A percentile compares a stretch with the other conserved stretches of the same genome.
Evolutionary conservation across 192 early-diverging fungal species (phyloP).

Genomic region (Backusella macrospora): DNA sequence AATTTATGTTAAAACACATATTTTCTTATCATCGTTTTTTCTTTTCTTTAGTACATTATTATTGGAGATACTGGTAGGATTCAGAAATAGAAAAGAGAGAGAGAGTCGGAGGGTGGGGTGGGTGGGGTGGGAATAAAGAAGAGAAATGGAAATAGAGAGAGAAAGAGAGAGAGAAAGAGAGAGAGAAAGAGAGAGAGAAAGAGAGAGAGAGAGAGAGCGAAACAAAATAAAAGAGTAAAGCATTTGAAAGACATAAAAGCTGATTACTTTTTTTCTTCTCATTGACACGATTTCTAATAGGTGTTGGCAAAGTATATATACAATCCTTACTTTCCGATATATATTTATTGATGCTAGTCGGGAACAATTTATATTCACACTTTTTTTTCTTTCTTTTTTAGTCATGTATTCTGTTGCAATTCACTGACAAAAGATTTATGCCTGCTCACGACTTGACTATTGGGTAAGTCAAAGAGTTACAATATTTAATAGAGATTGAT

Average conservation of each 20-base stretch:
- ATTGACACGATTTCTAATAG: conserved; percentile 39
- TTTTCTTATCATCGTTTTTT: neutral
- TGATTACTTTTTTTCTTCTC: neutral
- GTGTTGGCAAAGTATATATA: conserved; percentile 69
- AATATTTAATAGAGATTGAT: neutral
- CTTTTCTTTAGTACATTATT: conserved; percentile 70
- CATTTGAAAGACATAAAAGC: too few relatives aligned
- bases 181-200: too few relatives aligned
- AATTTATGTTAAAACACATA: too few relatives aligned
- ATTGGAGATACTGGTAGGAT: conserved; percentile 76
- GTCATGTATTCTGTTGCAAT: conserved; percentile 81
- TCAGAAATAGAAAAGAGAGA: too few relatives aligned
- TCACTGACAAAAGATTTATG: conserved; percentile 82
- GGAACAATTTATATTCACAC: neutral
- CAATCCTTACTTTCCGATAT: neutral
- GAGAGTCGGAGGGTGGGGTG: neutral
- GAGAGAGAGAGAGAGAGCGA: too few relatives aligned
- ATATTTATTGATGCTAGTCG: conserved; percentile 13
- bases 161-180: too few relatives aligned
- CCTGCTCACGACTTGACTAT: conserved; percentile 84
- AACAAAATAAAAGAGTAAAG: too few relatives aligned
- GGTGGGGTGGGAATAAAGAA: neutral
- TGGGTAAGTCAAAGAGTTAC: conserved; percentile 49
- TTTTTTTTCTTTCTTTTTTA: conserved; percentile 24
- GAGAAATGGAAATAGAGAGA: too few relatives aligned